Evolutionary conservation across 345 rosid species (phyloP).

Genomic region (Streptanthus diversifolius): DNA sequence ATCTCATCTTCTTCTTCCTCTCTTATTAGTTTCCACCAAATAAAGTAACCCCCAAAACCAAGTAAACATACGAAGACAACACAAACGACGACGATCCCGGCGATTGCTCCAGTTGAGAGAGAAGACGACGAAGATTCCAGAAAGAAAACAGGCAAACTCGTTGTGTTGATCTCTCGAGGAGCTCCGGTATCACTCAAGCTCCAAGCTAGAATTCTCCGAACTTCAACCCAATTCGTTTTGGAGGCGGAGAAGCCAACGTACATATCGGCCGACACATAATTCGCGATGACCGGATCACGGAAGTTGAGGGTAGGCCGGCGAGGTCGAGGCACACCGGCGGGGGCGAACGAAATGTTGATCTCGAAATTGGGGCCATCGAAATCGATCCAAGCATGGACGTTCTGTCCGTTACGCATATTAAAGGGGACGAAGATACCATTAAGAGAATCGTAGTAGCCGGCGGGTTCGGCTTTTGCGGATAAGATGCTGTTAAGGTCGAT

Average conservation of each 20-base stretch:
- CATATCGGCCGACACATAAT: conserved; percentile 74
- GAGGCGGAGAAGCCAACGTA: conserved; percentile 82
- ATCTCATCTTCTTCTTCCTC: conserved; percentile 55
- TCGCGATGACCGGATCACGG: conserved; percentile 55
- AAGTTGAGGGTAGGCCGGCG: conserved; percentile 52
- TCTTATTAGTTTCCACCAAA: conserved; percentile 43
- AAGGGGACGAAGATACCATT: conserved; percentile 50
- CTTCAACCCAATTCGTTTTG: conserved; percentile 62
- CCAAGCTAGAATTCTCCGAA: conserved; percentile 77
- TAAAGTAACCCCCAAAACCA: conserved; percentile 37
- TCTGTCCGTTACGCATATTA: conserved; percentile 64
- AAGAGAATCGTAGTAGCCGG: conserved; percentile 56
- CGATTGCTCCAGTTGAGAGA: conserved; percentile 54
- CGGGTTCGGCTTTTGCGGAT: conserved; percentile 36
- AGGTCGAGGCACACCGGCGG: conserved; percentile 61
- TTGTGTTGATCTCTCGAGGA: conserved; percentile 60
- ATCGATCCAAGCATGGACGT: conserved; percentile 83
- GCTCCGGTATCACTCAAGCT: conserved; percentile 69
- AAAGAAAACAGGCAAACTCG: conserved; percentile 54
- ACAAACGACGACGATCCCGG: conserved; percentile 63
- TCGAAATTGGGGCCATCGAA: conserved; percentile 58
- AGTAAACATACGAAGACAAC: conserved; percentile 37
- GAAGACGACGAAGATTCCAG: conserved; percentile 42
- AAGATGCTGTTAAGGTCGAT: conserved; percentile 60
- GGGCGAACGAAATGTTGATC: conserved; percentile 74